Evolutionary conservation across 2,329 filamentous ascomycete genomes (phyloP), one percentile per base, ranked within the genome.

Genomic region (Ceratocystiopsis minuta): DNA sequence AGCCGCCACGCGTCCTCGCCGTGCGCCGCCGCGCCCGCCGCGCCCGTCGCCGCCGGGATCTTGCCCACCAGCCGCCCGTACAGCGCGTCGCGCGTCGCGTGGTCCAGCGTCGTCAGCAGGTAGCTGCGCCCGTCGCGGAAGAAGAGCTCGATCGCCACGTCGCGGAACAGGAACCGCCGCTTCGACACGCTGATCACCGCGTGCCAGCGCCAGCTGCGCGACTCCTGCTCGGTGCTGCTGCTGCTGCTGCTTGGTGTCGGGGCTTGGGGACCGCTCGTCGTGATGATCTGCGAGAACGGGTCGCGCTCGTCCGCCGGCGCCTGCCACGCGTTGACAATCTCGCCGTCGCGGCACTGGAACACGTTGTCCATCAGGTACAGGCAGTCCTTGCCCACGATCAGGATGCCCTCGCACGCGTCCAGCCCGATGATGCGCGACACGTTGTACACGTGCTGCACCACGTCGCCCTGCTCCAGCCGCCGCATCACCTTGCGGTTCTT

Each of bases 401-500:
- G 66, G 36, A 98, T 77, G 9, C 90, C 90, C 57, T 98, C 92
- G 46, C 83, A 85, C 10, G 87, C 87, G 55, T 98, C 90, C 4
- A 98, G 67, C 11, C 90, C 90, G 31, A 94, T 78, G 42, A 98
- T 88, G 12, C 90, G 79, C 15, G 90, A 96, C 39, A 96, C 79
- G 52, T 98, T 98, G 66, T 85, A 93, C 1, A 95, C 85, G 43
- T 84, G 81, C 56, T 95, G 84, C 2, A 98, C 88, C 43, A 87
- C 75, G 53, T 98, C 90, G 6, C 87, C 86, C 13, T 81, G 80
- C 51, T 94, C 80, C 12, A 98, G 67, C 48, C 85, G 88, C 40
- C 90, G 75, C 85, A 96, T 92, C 37, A 98, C 88, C 58, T 95
- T 95, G 37, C 92, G 75, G 54, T 98, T 96, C 64, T 95, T 96